Evolutionary conservation across 2,329 filamentous ascomycete genomes (phyloP).

Genomic region (Calonectria naviculata): DNA sequence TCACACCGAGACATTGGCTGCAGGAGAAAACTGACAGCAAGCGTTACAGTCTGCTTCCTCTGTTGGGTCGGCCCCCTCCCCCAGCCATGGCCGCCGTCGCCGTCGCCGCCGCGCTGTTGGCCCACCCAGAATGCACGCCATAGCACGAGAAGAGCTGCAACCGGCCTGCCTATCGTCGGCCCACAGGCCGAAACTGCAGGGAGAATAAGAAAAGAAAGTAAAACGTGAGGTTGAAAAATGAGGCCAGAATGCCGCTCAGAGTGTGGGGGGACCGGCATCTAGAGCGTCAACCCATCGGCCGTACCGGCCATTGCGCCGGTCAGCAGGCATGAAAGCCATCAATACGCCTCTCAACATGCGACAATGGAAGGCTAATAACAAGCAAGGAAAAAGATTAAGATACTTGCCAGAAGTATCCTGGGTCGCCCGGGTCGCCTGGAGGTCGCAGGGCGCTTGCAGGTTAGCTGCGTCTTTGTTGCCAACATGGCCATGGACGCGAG

Average conservation of each 20-base stretch:
- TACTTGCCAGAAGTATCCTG: neutral
- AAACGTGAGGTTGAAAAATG: neutral
- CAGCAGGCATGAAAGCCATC: neutral
- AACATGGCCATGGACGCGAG: neutral
- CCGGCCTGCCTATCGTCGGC: neutral
- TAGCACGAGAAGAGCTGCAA: neutral
- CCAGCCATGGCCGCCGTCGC: neutral
- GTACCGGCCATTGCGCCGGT: neutral
- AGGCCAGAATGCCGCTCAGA: neutral
- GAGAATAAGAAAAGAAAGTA: neutral
- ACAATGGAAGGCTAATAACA: neutral
- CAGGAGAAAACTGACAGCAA: neutral
- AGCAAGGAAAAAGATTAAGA: neutral
- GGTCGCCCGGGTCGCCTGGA: neutral
- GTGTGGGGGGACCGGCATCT: neutral
- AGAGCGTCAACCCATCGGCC: neutral
- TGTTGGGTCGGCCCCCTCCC: neutral
- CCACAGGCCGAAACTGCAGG: neutral
- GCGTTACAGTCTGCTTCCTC: neutral
- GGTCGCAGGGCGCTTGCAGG: neutral
- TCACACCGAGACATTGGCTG: constrained; percentile 5
- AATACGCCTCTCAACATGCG: neutral
- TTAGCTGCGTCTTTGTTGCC: neutral
- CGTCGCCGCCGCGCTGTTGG: too few species aligned
- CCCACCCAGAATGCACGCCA: neutral